These are phyloP conservation scores for Linanthus parryae DNA, from an alignment of 148 eudicot species.

Conservation along the genomic window DNA sequence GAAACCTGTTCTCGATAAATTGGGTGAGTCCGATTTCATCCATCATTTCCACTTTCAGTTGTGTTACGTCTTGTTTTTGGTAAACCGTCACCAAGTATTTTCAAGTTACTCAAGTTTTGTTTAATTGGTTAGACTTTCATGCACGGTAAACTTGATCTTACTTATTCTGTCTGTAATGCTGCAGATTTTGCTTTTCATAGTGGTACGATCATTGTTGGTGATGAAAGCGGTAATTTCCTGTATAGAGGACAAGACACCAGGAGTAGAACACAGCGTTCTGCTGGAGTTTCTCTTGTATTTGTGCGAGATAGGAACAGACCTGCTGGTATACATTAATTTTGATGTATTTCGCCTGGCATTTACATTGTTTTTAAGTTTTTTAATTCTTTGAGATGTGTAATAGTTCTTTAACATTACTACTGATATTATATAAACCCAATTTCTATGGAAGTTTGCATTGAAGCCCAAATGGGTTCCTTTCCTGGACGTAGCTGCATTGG, in stretches of 20 bases:
- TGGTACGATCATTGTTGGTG: conserved; percentile 70
- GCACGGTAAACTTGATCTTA: neutral
- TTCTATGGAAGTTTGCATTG: too few species aligned
- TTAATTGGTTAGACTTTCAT: neutral
- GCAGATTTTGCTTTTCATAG: conserved; percentile 65
- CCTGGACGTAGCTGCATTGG: too few species aligned
- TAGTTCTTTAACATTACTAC: too few species aligned
- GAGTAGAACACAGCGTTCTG: conserved; percentile 6
- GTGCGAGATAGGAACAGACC: conserved; percentile 41
- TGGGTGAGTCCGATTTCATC: conserved; percentile 66
- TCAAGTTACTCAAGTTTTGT: too few species aligned
- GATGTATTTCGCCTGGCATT: neutral
- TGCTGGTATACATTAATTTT: too few species aligned
- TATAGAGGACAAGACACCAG: conserved; percentile 16
- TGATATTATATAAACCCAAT: too few species aligned
- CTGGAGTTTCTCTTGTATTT: conserved; percentile 69
- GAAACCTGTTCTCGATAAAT: conserved; percentile 54
- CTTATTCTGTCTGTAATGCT: conserved; percentile 7
- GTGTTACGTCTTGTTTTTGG: too few species aligned
- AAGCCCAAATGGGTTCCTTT: too few species aligned
- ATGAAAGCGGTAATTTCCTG: conserved; percentile 41
- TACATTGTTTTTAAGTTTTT: too few species aligned
- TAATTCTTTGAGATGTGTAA: too few species aligned
- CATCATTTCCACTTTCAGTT: too few species aligned
- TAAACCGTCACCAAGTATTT: too few species aligned